Base-by-base conservation (phyloP, 305 asterid species). In the Plantago lanceolata region DNA sequence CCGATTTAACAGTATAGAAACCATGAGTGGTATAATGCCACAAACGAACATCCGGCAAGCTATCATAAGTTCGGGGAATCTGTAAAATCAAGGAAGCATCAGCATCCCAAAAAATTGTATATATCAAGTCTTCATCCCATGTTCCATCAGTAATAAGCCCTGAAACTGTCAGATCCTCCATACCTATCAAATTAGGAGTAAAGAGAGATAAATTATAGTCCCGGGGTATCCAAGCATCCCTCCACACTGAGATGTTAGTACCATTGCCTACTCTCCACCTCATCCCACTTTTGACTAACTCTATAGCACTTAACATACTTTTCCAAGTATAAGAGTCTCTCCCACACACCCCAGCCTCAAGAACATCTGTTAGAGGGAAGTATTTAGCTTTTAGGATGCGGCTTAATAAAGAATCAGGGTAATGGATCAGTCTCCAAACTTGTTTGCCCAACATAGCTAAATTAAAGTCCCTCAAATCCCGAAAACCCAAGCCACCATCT, bases 301-400 rank as follows among this genome's bases (percentile, higher is more conserved):
- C 21, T 5, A 49, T 49, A 7, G 55, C 3, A 1, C 7, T 5
- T 2, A 11, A 3, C 2, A 49, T 49, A 49, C 55, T 49, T 6
- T 49, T 49, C 55, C 55, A 49, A 9, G 49, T 44, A 16, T 2
- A 44, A 1, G 16, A 9, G 8, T 11, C 49, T 3, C n/a, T 8
- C 3, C 11, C 2, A 5, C 2, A 2, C 1, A n/a, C 20, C 4
- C 17, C 12, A 57, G 45, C 61, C 1, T 28, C 45, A 1, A 57
- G 19, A 4, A 57, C 1, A 4, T 57, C 31, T 1, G 1, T 8
- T 3, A 13, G 5, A 1, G 63, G 48, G 11, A 33, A 57, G 16
- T 57, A 57, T 17, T 57, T 57, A 0, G 45, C 63, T 20, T 57
- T 57, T n/a, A n/a, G n/a, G n/a, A n/a, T n/a, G n/a, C n/a, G n/a